These are phyloP conservation scores for Wickerhamiella lipophila DNA, from an alignment of 805 yeast genomes.

Conservation along the genomic window DNA sequence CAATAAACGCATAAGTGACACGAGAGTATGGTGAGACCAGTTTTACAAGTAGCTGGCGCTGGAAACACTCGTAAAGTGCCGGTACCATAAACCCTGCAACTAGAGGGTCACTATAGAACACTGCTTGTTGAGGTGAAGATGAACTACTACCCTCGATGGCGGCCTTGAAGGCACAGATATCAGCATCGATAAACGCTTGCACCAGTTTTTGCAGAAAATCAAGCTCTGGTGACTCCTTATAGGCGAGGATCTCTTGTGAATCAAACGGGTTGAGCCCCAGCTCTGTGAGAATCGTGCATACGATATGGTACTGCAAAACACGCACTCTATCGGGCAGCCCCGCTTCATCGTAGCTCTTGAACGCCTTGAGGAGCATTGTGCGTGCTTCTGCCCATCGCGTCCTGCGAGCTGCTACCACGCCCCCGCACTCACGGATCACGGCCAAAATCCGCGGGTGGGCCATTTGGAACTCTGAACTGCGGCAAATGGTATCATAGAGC, in stretches of 20 bases:
- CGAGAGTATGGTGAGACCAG: slow-evolving; percentile 26
- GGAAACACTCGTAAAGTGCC: slow-evolving; percentile 20
- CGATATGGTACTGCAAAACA: slow-evolving; percentile 47
- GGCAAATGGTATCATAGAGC: slow-evolving; percentile 39
- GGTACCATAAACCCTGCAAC: slow-evolving; percentile 4
- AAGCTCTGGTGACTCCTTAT: slow-evolving; percentile 28
- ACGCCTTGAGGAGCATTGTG: slow-evolving; percentile 41
- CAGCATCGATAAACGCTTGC: slow-evolving; percentile 26
- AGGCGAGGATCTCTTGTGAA: slow-evolving; percentile 55
- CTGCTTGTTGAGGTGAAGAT: neutral
- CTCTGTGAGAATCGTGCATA: slow-evolving; percentile 43
- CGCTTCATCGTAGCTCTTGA: slow-evolving; percentile 49
- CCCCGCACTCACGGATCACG: slow-evolving; percentile 65
- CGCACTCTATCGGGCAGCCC: slow-evolving; percentile 50
- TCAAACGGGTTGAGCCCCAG: slow-evolving; percentile 62
- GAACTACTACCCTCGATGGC: neutral
- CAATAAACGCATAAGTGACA: slow-evolving; percentile 23
- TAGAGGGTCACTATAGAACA: neutral
- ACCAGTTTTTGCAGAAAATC: slow-evolving; percentile 26
- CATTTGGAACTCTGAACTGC: slow-evolving; percentile 28
- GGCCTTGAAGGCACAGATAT: slow-evolving; percentile 19
- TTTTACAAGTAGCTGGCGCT: slow-evolving; percentile 23
- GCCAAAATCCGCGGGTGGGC: slow-evolving; percentile 70
- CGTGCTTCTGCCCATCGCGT: slow-evolving; percentile 46
- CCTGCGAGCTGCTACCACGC: slow-evolving; percentile 45